These are phyloP conservation scores for Hypoxylon sp. DNA, from an alignment of 2,329 filamentous ascomycete genomes.

Conservation along the genomic window DNA sequence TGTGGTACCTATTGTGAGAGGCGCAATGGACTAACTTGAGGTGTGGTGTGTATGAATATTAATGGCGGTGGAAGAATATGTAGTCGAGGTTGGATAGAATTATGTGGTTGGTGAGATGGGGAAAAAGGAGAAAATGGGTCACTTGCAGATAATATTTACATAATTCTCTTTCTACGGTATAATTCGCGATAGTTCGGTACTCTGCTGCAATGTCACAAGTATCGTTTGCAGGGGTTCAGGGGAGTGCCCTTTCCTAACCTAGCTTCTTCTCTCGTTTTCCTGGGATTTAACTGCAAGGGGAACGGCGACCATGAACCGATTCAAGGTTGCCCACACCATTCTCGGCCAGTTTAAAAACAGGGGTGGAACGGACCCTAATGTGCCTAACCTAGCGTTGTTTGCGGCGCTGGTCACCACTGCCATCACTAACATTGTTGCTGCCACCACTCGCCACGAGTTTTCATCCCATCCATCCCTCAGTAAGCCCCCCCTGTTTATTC, in stretches of 20 bases:
- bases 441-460: constrained; percentile 28
- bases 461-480: constrained; percentile 25
- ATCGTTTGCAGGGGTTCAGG: constrained; percentile 21
- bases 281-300: constrained; percentile 42
- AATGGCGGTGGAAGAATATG: constrained; percentile 2
- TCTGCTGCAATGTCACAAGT: constrained; percentile 24
- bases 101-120: constrained; percentile 14
- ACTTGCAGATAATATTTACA: constrained; percentile 11
- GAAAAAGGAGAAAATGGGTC: constrained; percentile 22
- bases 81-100: background rate
- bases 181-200: constrained; percentile 26
- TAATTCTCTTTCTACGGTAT: constrained; percentile 6
- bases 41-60: background rate
- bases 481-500: constrained; percentile 11
- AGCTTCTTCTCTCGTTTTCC: constrained; percentile 18
- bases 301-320: constrained; percentile 23
- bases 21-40: background rate
- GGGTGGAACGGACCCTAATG: constrained; percentile 45
- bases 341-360: constrained; percentile 37
- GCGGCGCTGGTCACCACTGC: constrained; percentile 6
- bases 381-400: constrained; percentile 15
- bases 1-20: background rate
- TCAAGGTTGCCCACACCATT: constrained; percentile 7
- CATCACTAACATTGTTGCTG: background rate
- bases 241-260: background rate